Conservation (phyloP, 2,329 filamentous ascomycete genomes). For the Claviceps monticola region DNA sequence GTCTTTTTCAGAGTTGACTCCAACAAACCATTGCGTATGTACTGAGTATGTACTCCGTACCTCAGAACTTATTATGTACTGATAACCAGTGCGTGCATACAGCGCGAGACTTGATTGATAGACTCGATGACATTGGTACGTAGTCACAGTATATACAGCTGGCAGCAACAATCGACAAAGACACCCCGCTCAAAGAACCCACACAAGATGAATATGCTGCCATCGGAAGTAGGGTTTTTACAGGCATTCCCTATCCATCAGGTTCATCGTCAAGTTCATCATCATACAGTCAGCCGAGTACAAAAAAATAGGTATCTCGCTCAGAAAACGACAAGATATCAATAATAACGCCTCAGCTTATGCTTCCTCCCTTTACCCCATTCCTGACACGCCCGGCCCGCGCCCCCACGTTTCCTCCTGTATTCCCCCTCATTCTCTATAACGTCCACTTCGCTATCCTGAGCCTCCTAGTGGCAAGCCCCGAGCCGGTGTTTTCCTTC, state of each 20-base stretch:
- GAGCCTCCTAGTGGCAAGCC: not conserved
- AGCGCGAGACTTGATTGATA: no score
- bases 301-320: conserved; percentile 8
- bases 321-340: conserved; percentile 4
- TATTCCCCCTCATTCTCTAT: not conserved
- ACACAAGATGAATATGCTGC: conserved; percentile 18
- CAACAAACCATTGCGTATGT: no score
- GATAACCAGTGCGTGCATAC: no score
- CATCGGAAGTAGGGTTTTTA: not conserved
- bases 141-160: no score
- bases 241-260: conserved; percentile 2
- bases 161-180: no score
- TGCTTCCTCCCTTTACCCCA: conserved; percentile 1
- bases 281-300: conserved; percentile 2
- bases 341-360: conserved; percentile 9
- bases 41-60: no score
- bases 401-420: not conserved
- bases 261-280: not conserved
- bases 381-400: not conserved
- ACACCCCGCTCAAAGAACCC: not conserved
- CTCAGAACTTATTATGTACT: no score
- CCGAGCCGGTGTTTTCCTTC: not conserved
- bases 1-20: no score
- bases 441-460: not conserved
- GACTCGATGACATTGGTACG: no score